Percentiles rank a stretch among this genome's conserved stretches.
Conservation (phyloP, 768 basidiomycete genomes). For the Termitomyces sp. region DNA sequence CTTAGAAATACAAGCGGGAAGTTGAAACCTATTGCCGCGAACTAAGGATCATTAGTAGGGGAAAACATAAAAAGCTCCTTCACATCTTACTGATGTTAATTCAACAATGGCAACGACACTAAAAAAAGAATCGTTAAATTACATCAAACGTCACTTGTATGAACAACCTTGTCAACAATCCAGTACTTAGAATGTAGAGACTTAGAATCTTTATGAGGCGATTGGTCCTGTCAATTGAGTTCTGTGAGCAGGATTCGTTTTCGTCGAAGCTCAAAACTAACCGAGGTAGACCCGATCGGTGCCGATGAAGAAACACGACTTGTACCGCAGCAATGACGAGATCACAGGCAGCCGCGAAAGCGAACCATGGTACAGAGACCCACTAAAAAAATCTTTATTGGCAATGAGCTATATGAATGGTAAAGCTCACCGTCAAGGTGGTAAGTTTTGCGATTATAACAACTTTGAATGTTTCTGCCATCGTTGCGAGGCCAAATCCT, state of each 20-base stretch:
- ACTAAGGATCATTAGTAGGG: neutral
- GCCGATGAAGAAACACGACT: slow-evolving; percentile 1
- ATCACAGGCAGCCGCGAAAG: slow-evolving; percentile 1
- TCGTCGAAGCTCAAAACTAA: neutral
- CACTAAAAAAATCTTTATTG: no score
- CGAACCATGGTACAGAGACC: neutral
- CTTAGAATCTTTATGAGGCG: neutral
- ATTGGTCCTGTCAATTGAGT: neutral
- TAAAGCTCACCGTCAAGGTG: no score
- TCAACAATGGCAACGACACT: neutral
- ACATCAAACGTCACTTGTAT: neutral
- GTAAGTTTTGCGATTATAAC: no score
- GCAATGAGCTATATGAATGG: no score
- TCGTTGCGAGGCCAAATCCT: no score
- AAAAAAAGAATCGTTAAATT: neutral
- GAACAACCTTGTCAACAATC: neutral
- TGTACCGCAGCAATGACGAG: neutral
- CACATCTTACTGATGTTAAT: neutral
- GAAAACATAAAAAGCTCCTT: neutral
- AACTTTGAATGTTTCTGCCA: no score
- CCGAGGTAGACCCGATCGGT: neutral
- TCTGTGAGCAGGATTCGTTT: neutral
- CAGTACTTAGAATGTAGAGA: neutral
- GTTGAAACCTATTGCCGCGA: neutral
- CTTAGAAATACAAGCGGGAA: neutral